phyloP scores from a whole-genome alignment of 768 basidiomycete genomes.

The Podaxis sp. region DNA sequence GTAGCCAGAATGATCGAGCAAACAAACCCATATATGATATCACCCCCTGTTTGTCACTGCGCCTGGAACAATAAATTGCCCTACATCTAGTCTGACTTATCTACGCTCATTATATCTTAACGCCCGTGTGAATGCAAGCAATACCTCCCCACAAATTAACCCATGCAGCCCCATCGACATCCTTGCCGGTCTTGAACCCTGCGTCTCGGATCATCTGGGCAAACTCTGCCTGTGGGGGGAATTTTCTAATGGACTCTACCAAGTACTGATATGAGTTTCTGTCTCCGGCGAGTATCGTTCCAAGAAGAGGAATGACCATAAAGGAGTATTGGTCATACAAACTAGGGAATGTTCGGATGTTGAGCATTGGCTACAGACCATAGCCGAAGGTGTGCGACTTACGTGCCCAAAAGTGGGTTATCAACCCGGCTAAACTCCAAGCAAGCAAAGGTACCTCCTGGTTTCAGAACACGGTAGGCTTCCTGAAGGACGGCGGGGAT shows the following conservation, averaged over 20 bases:
- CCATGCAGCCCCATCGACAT: constrained; percentile 84
- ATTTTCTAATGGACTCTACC: constrained; percentile 94
- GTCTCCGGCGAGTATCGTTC: constrained; percentile 96
- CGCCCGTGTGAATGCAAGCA: constrained; percentile 81
- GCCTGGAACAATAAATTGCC: constrained; percentile 8
- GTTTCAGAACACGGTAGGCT: constrained; percentile 92
- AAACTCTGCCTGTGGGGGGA: constrained; percentile 87
- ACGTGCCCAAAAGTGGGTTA: constrained; percentile 86
- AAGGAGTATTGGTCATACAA: constrained; percentile 96
- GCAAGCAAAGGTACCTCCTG: constrained; percentile 93
- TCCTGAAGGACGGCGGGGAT: constrained; percentile 85
- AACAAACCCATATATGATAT: constrained; percentile 21
- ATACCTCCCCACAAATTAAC: constrained; percentile 85
- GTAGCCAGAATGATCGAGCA: constrained; percentile 24
- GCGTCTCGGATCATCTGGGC: constrained; percentile 86
- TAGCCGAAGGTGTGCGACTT: constrained; percentile 31
- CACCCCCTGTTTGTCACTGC: background rate
- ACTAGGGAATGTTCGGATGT: constrained; percentile 39
- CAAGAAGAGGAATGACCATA: constrained; percentile 89
- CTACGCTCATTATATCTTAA: constrained; percentile 58
- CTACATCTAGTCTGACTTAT: background rate
- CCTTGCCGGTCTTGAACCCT: constrained; percentile 73
- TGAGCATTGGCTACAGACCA: constrained; percentile 3
- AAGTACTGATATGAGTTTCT: constrained; percentile 96
- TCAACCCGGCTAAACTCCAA: constrained; percentile 94